Evolutionary conservation across 163 green algal genomes (phyloP).

Genomic region (Scenedesmus sp.): DNA sequence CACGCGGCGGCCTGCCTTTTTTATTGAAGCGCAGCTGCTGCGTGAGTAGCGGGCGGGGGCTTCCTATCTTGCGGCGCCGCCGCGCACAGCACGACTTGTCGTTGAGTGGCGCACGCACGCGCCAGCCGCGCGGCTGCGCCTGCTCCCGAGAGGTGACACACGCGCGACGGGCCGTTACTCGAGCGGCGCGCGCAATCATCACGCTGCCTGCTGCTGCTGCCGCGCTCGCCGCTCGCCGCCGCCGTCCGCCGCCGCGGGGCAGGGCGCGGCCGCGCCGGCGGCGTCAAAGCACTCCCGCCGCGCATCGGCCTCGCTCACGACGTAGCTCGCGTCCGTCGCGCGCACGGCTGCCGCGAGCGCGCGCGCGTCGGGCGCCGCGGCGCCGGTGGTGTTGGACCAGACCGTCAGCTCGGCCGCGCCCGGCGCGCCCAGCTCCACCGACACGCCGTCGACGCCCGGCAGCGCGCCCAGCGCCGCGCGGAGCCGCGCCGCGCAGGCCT

Average conservation of each 20-base stretch:
- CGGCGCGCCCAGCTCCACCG: constrained; percentile 8
- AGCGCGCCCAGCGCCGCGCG: constrained; percentile 14
- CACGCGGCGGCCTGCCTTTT: no score
- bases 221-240: no score
- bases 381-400: not conserved
- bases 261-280: not conserved
- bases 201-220: no score
- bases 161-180: no score
- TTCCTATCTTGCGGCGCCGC: no score
- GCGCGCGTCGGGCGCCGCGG: not conserved
- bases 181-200: no score
- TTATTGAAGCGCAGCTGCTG: no score
- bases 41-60: no score
- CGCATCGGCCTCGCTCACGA: not conserved
- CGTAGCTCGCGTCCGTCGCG: constrained; percentile 20
- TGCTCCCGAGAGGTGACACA: no score
- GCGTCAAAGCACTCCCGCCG: constrained; percentile 25
- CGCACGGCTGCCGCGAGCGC: not conserved
- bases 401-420: constrained; percentile 29
- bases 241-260: not conserved
- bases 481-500: constrained; percentile 28
- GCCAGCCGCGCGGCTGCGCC: no score
- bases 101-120: no score
- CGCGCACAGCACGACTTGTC: no score
- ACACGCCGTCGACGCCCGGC: constrained; percentile 11